A percentile compares a stretch with the other conserved stretches of the same genome.
Evolutionary conservation across 257 asterid genomes (phyloP).

Genomic region (Phtheirospermum japonicum): DNA sequence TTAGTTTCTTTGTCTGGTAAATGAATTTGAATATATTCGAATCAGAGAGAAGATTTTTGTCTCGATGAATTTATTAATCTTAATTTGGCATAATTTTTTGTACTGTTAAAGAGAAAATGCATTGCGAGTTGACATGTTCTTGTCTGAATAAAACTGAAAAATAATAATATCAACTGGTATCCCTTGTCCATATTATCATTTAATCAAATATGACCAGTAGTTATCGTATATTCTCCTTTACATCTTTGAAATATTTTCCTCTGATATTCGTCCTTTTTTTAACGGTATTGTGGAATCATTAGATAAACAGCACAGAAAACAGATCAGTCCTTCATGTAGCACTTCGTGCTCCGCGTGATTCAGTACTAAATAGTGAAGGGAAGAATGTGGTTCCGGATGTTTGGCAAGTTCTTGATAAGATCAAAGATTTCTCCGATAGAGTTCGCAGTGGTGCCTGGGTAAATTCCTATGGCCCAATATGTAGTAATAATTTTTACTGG

Average conservation of each 20-base stretch:
- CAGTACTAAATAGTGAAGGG: constrained; percentile 79
- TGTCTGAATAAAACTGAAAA: constrained; percentile 10
- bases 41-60: too few relatives aligned
- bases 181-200: constrained; percentile 15
- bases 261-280: constrained; percentile 5
- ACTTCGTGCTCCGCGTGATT: constrained; percentile 89
- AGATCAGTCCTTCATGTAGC: constrained; percentile 97
- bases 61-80: too few relatives aligned
- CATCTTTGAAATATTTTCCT: neutral
- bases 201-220: neutral
- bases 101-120: neutral
- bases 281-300: constrained; percentile 30
- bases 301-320: constrained; percentile 94
- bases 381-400: constrained; percentile 97
- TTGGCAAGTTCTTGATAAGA: constrained; percentile 97
- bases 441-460: constrained; percentile 99
- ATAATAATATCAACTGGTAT: neutral
- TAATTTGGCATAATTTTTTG: neutral
- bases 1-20: too few relatives aligned
- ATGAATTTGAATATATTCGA: too few relatives aligned
- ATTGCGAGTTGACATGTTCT: constrained; percentile 1
- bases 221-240: constrained; percentile 1
- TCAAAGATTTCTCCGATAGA: constrained; percentile 80
- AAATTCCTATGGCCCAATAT: constrained; percentile 28
- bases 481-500: constrained; percentile 15